A percentile compares a stretch with the other conserved stretches of the same genome.
phyloP scores from a whole-genome alignment of 106 monocot genomes.

The Dioscorea zingiberensis region DNA sequence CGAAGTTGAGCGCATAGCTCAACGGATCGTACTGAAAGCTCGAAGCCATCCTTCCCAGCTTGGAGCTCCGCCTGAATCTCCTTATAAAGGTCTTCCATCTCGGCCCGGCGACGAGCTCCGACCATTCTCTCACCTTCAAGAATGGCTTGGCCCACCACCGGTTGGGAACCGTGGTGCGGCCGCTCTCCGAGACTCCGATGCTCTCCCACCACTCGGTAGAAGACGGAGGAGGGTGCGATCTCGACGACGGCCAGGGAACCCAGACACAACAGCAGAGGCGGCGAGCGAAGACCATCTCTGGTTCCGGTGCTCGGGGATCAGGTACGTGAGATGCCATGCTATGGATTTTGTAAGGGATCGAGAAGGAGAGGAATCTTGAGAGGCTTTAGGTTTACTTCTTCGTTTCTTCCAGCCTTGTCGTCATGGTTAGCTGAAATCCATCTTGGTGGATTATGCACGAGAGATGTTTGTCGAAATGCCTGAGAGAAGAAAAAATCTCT shows the following conservation, averaged over 20 bases:
- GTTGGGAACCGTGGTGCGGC: not conserved
- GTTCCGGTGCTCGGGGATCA: too few species aligned
- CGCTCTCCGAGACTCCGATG: not conserved
- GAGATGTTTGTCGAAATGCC: too few species aligned
- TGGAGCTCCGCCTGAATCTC: conserved; percentile 32
- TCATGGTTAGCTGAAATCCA: too few species aligned
- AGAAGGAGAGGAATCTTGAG: too few species aligned
- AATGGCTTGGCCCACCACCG: conserved; percentile 7
- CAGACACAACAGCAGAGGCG: conserved; percentile 17
- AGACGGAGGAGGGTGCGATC: not conserved
- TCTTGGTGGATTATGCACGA: too few species aligned
- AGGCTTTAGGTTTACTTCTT: too few species aligned
- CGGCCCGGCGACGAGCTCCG: conserved; percentile 65
- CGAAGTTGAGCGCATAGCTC: conserved; percentile 71
- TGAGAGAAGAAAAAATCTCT: too few species aligned
- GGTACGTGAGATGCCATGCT: too few species aligned
- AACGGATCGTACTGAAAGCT: conserved; percentile 28
- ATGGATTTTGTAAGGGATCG: too few species aligned
- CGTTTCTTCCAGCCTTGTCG: too few species aligned
- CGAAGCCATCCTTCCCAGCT: not conserved
- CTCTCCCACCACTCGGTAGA: conserved; percentile 10
- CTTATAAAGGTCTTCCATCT: conserved; percentile 73
- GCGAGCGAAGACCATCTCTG: too few species aligned
- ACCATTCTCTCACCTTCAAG: conserved; percentile 72
- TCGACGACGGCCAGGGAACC: not conserved